Percentiles rank a stretch among this genome's conserved stretches.
Evolutionary conservation across 2,329 filamentous ascomycete species (phyloP).

Genomic region (Penicillium sp.): DNA sequence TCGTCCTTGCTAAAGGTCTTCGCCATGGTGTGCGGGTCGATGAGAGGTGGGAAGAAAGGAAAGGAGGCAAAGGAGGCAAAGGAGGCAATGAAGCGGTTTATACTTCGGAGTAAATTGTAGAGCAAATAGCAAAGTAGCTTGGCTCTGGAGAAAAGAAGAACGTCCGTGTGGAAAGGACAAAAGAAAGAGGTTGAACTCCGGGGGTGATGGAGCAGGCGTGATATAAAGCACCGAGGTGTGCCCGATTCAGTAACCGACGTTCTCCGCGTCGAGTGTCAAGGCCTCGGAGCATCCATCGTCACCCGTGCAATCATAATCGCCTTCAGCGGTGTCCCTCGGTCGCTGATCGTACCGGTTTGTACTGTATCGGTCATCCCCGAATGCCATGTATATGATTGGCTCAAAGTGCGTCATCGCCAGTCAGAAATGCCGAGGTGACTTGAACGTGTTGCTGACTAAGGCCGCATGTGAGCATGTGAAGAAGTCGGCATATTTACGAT

Average conservation of each 20-base stretch:
- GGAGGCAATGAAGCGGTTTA: background rate
- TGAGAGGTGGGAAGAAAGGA: slow-evolving; percentile 6
- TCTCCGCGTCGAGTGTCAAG: slow-evolving; percentile 1
- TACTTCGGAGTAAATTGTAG: background rate
- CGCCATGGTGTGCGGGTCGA: slow-evolving; percentile 60
- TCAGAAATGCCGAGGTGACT: slow-evolving; percentile 19
- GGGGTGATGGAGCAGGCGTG: slow-evolving; percentile 21
- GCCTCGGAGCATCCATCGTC: slow-evolving; percentile 18
- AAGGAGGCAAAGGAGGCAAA: background rate
- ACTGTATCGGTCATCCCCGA: slow-evolving; percentile 17
- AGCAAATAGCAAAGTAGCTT: background rate
- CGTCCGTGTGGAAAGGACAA: slow-evolving; percentile 7
- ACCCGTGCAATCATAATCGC: slow-evolving; percentile 7
- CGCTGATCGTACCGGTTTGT: slow-evolving; percentile 14
- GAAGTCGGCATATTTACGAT: slow-evolving; percentile 7
- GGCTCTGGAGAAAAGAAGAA: slow-evolving; percentile 7
- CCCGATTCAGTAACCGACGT: slow-evolving; percentile 9
- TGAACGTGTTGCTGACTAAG: slow-evolving; percentile 7
- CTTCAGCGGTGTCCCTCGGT: slow-evolving; percentile 17
- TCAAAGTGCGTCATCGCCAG: slow-evolving; percentile 15
- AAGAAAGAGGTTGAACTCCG: slow-evolving; percentile 12
- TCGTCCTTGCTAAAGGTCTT: slow-evolving; percentile 79
- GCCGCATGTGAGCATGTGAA: slow-evolving; percentile 19
- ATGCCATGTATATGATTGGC: slow-evolving; percentile 14
- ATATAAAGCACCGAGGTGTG: slow-evolving; percentile 18